A percentile compares a stretch with the other conserved stretches of the same genome.
Evolutionary conservation across 2,329 filamentous ascomycete genomes (phyloP).

Genomic region (Microdochium nivale): DNA sequence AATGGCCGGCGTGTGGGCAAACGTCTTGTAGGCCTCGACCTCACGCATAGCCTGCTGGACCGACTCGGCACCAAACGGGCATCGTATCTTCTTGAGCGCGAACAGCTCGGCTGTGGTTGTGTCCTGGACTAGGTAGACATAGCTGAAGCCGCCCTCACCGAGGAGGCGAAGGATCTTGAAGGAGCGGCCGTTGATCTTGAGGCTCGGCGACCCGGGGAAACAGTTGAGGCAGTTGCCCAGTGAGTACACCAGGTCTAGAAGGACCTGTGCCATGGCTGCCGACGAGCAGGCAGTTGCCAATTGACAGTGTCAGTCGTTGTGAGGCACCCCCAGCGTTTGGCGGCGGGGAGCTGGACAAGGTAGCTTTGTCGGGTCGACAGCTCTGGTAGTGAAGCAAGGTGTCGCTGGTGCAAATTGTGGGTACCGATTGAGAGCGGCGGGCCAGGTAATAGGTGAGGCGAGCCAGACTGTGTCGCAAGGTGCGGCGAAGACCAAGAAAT

Average conservation of each 20-base stretch:
- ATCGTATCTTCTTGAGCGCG: constrained; percentile 97
- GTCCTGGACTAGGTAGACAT: constrained; percentile 97
- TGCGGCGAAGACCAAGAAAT: too few species aligned
- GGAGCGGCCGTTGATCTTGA: constrained; percentile 89
- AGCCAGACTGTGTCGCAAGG: too few species aligned
- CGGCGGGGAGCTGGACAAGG: too few species aligned
- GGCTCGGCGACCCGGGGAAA: constrained; percentile 86
- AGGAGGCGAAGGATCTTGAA: constrained; percentile 94
- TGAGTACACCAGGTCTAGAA: constrained; percentile 84
- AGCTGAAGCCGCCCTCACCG: constrained; percentile 97
- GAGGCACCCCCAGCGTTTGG: too few species aligned
- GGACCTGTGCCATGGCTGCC: constrained; percentile 64
- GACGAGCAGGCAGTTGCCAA: background rate
- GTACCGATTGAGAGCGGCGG: too few species aligned
- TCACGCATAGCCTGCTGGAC: constrained; percentile 93
- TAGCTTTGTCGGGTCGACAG: too few species aligned
- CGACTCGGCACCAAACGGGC: constrained; percentile 93
- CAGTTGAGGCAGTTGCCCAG: constrained; percentile 93
- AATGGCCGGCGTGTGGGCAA: constrained; percentile 73
- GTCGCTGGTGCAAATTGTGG: too few species aligned
- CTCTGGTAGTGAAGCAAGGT: too few species aligned
- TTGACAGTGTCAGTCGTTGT: background rate
- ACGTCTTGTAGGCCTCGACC: constrained; percentile 92
- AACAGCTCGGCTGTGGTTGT: constrained; percentile 75
- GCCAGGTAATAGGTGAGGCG: too few species aligned